A percentile compares a stretch with the other conserved stretches of the same genome.
These are phyloP conservation scores for Cyanidium caldarium DNA, from an alignment of 23 red algal species.

Conservation along the genomic window DNA sequence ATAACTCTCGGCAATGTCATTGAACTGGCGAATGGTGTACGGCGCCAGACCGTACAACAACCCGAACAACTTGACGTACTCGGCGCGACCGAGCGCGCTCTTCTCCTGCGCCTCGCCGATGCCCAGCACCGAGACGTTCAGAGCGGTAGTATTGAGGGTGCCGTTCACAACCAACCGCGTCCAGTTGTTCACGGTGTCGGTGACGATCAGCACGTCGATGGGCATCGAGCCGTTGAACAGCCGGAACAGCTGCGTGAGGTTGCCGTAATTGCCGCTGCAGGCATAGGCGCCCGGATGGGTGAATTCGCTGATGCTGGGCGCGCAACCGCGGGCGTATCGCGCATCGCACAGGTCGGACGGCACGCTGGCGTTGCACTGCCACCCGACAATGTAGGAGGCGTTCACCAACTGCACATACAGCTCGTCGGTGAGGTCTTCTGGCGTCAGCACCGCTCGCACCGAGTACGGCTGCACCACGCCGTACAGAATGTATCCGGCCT, in stretches of 20 bases:
- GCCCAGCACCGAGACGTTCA: slow-evolving; percentile 8
- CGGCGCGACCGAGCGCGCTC: slow-evolving; percentile 22
- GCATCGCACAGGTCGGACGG: not conserved
- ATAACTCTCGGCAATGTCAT: slow-evolving; percentile 9
- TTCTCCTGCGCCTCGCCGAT: slow-evolving; percentile 14
- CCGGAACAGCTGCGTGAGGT: not conserved
- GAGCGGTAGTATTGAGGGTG: not conserved
- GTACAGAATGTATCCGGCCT: not conserved
- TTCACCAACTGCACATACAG: not conserved
- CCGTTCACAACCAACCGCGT: not conserved
- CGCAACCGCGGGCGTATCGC: not conserved
- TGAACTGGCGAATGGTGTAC: slow-evolving; percentile 12
- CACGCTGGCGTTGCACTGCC: not conserved
- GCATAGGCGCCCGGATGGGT: not conserved
- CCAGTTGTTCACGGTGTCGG: not conserved
- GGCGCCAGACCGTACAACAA: slow-evolving; percentile 8
- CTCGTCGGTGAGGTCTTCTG: not conserved
- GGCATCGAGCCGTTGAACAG: not conserved
- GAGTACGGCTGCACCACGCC: not conserved
- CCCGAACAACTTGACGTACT: slow-evolving; percentile 40
- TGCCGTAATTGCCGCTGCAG: not conserved
- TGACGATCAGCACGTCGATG: not conserved
- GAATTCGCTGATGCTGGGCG: not conserved
- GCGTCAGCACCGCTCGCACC: not conserved
- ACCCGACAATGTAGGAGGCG: not conserved